Conservation (phyloP, 148 eudicot genomes). For the Vaccinium myrtillus region DNA sequence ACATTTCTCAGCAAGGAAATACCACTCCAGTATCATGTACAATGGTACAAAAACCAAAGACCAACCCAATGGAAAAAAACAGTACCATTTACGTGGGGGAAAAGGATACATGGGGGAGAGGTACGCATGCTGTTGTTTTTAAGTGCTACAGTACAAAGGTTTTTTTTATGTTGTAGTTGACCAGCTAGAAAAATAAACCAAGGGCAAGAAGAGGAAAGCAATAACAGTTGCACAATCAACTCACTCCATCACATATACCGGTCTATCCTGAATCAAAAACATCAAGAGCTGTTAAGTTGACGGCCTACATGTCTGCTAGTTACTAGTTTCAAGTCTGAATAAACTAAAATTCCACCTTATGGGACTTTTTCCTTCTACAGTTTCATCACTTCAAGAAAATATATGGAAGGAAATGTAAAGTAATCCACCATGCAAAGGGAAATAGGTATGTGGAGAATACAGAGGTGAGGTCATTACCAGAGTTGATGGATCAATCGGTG, state of each 20-base stretch:
- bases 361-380: slow-evolving; percentile 1
- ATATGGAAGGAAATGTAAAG: not conserved
- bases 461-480: slow-evolving; percentile 47
- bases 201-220: not conserved
- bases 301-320: not conserved
- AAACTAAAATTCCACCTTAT: not conserved
- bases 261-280: not conserved
- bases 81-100: no score
- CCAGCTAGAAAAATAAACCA: not conserved
- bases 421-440: slow-evolving; percentile 6
- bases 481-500: slow-evolving; percentile 96
- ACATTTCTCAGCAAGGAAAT: not conserved
- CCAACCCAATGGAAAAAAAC: no score
- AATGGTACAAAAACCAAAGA: not conserved
- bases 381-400: not conserved
- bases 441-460: not conserved
- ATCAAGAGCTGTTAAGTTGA: not conserved
- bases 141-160: not conserved
- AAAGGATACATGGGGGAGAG: not conserved
- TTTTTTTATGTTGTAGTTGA: not conserved
- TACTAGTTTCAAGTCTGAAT: not conserved
- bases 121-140: not conserved
- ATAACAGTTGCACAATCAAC: not conserved
- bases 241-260: not conserved
- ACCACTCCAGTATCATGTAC: not conserved